Evolutionary conservation across 495 filamentous ascomycete genomes (phyloP), one percentile per base, ranked within the genome.

Genomic region (Aspergillus incahuasiensis): DNA sequence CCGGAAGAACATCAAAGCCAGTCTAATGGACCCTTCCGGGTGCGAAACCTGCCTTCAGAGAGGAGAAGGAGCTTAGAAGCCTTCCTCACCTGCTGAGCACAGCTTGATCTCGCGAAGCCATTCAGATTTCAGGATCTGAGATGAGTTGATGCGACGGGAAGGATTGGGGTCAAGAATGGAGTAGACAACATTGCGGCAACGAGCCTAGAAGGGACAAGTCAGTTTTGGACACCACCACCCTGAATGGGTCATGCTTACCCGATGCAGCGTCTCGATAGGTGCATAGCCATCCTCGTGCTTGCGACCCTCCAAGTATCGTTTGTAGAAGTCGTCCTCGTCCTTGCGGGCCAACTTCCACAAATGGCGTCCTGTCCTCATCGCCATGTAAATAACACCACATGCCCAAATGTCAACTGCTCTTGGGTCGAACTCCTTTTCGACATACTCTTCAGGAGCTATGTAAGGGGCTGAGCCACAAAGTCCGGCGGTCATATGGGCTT

Each of bases 331-430:
- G 62, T 98, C 94, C 63, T 97, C 92, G 40, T 94, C 92, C 68
- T 89, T 92, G 70, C 90, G 90, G 6, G 94, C 94, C 12, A 96
- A 81, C n/a, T 91, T 84, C 94, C 94, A 99, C 5, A 97, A 75
- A 73, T 99, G 95, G 30, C 94, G 78, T 40, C 94, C 94, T 15
- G 94, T 99, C 48, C 94, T 82, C 94, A 98, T 99, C 6, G 94
- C 94, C 95, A 99, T 97, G 75, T 99, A 99, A 52, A 99, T 97
- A 30, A 99, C 94, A 62, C 94, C 94, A 48, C 89, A 92, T 16
- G 94, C 95, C 94, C 94, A 99, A 43, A 97, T 85, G 66, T 99
- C 94, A 43, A 99, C 95, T 1, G 94, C 92, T 47, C 94, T 80
- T 13, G 94, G 95, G 68, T 99, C 94, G 55, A 99, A 99, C 68